Base-by-base conservation (phyloP, 768 basidiomycete species). In the Pulveroboletus sp. region DNA sequence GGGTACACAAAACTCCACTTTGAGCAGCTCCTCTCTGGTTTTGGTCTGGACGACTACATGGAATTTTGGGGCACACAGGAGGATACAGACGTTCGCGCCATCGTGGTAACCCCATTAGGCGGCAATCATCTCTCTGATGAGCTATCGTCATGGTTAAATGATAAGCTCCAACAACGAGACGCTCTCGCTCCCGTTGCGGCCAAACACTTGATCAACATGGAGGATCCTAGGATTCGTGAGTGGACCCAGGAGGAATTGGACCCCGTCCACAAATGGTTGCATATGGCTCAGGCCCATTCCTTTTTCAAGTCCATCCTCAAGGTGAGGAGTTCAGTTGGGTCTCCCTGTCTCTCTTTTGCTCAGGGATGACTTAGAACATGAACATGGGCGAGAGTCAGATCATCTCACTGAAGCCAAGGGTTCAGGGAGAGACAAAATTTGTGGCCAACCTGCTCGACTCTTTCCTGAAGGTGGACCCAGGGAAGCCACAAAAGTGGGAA, bases 141-240 rank as follows among this genome's bases (percentile, higher is more conserved):
- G 3, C 59, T 69, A 19, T 61, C 62, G 25, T 49, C 53, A 10
- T 61, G 66, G 68, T 40, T 68, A 35, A 59, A 59, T 40, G 56
- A 72, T 61, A 56, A 51, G 50, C 55, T 59, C 13, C 45, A 53
- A 27, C 57, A 45, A 48, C 49, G 57, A 29, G 59, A 62, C 16
- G 49, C 56, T 4, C 61, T 59, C 2, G 48, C 47, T 37, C 50
- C 40, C 8, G 50, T 72, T 51, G 60, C 42, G 0, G 48, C 57
- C 19, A 43, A 37, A 14, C 62, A 50, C 11, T 43, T 56, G 12
- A 39, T 64, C 39, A 46, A 70, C 23, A 65, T 71, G 51, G 69
- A 67, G 39, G 69, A 66, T 39, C 63, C 53, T 1, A 65, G 76
- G 41, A 68, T 77, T 17, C 70, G 76, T 10, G 71, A 73, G 44